These are phyloP conservation scores for Chlamydomonas incerta DNA, from an alignment of 139 green algal species.

Conservation along the genomic window DNA sequence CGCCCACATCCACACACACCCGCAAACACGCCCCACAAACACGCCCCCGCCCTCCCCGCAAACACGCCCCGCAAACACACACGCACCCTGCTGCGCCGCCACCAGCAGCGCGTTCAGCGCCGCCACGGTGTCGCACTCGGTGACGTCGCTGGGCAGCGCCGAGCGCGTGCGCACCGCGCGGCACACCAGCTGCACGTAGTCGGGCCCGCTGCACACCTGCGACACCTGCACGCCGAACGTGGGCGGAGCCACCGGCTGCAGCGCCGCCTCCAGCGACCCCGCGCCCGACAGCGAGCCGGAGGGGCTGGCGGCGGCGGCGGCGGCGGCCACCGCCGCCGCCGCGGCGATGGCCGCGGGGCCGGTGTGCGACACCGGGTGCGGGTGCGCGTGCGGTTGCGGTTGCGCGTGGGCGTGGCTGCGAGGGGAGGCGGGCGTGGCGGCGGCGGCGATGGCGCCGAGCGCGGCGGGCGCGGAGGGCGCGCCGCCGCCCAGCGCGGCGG, in stretches of 20 bases:
- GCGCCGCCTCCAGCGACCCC: background rate
- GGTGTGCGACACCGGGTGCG: no score
- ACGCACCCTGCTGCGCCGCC: constrained; percentile 17
- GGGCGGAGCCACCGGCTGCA: background rate
- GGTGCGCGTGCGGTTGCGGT: no score
- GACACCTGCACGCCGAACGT: constrained; percentile 19
- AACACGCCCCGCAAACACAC: no score
- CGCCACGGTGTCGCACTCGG: constrained; percentile 42
- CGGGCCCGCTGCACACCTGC: constrained; percentile 1
- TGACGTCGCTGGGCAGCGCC: constrained; percentile 32
- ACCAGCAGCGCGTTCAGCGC: constrained; percentile 36
- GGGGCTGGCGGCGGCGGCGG: background rate
- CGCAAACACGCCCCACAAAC: no score
- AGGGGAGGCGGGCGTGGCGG: background rate
- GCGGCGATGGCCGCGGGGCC: no score
- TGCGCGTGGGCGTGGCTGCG: no score
- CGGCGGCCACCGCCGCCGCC: background rate
- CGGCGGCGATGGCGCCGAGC: background rate
- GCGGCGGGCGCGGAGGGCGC: background rate
- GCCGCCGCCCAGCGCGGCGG: no score
- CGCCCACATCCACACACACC: no score
- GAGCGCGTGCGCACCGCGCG: constrained; percentile 4
- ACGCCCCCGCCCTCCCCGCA: no score
- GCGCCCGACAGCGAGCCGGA: background rate
- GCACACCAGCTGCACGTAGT: constrained; percentile 50